Evolutionary conservation across 768 basidiomycete genomes (phyloP), one percentile per base, ranked within the genome.

Genomic region (Gautieria morchelliformis): DNA sequence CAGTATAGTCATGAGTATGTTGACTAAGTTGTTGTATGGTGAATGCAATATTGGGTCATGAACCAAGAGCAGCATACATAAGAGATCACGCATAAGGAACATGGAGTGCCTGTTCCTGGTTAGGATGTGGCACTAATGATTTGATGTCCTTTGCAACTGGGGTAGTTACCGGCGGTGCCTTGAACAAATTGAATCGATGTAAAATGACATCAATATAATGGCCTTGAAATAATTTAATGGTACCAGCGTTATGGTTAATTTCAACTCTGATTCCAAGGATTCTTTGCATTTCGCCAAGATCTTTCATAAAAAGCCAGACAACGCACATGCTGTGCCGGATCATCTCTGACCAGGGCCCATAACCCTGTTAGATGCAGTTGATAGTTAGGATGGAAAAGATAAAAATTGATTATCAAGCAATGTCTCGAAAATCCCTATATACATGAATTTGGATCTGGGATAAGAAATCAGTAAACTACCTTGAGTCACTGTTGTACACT

Each of bases 261-360:
- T 15, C 49, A 44, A 76, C 67, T 6, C 62, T 66, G n/a, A 78
- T 73, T 0, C 75, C 74, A 1, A 79, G 55, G 37, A 63, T 58
- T 42, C 64, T 70, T 3, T 63, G 58, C 0, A 66, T 58, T 7
- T 69, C 63, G 0, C 71, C 72, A 0, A 73, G 65, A 30, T 73
- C 71, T 5, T 68, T 64, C 6, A 75, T 71, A 27, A 27, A 27
- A 27, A n/a, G n/a, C n/a, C n/a, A n/a, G n/a, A n/a, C n/a, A n/a
- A n/a, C n/a, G n/a, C n/a, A n/a, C n/a, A n/a, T n/a, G n/a, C n/a
- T n/a, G n/a, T n/a, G n/a, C n/a, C n/a, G n/a, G n/a, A n/a, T n/a
- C n/a, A n/a, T n/a, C n/a, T n/a, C n/a, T n/a, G n/a, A n/a, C n/a
- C n/a, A n/a, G n/a, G n/a, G n/a, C n/a, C n/a, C n/a, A n/a, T n/a